These are phyloP conservation scores for Geranium incanum DNA, from an alignment of 441 rosid genomes.

Conservation along the genomic window DNA sequence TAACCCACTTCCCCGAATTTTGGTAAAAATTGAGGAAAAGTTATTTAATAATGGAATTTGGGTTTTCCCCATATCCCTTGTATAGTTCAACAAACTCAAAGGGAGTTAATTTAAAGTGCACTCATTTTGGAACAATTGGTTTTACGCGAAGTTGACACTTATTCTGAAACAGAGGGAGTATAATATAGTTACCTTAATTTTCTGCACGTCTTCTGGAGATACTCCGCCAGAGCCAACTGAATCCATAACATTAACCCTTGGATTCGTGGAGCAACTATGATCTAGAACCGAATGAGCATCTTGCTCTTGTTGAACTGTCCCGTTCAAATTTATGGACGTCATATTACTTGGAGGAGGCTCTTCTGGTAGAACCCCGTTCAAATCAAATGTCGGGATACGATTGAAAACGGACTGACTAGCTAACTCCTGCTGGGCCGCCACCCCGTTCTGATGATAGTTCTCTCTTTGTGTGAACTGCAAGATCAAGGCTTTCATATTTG, in stretches of 20 bases:
- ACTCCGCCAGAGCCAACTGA: constrained; percentile 37
- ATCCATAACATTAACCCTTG: constrained; percentile 29
- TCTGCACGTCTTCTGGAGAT: constrained; percentile 61
- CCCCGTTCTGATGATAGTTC: neutral
- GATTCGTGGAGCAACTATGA: constrained; percentile 28
- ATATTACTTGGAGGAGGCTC: constrained; percentile 28
- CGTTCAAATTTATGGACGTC: constrained; percentile 63
- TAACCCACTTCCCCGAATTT: too few relatives aligned
- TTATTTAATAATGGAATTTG: too few relatives aligned
- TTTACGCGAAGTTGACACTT: too few relatives aligned
- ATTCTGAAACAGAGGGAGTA: too few relatives aligned
- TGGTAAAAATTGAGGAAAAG: too few relatives aligned
- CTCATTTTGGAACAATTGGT: too few relatives aligned
- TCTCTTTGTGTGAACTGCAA: constrained; percentile 49
- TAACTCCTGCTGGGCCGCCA: constrained; percentile 35
- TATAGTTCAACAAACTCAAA: neutral
- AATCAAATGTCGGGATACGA: constrained; percentile 41
- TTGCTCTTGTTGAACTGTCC: constrained; percentile 43
- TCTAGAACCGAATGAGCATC: constrained; percentile 29
- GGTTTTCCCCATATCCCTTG: too few relatives aligned
- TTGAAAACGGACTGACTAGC: constrained; percentile 26
- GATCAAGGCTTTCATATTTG: constrained; percentile 73
- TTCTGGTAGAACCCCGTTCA: constrained; percentile 46
- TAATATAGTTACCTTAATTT: constrained; percentile 51
- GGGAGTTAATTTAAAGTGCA: neutral